Evolutionary conservation across 345 rosid genomes (phyloP), one percentile per base, ranked within the genome.

Genomic region (Camelina laxa): DNA sequence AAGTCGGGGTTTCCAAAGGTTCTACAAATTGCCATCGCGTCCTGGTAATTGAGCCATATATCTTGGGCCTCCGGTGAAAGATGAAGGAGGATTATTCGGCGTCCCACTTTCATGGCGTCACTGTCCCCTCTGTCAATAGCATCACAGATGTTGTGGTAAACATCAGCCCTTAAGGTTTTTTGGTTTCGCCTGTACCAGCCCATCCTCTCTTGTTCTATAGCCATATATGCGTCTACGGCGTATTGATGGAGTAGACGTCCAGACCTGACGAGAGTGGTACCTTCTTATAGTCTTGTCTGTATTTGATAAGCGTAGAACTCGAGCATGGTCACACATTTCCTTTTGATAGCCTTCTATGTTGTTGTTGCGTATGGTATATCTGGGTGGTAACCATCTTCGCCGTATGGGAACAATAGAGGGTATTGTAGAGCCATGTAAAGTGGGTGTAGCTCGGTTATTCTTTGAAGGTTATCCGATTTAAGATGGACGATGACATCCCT

Each of bases 1-100:
- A 70, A 7, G 13, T 70, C 20, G 1, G 65, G 55, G 6, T 70
- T 56, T 0, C 65, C 63, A 24, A 6, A 31, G 19, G 0, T 24
- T 7, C 74, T 8, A 22, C 65, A 57, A 0, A 70, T 39, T 0
- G 57, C 57, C 64, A 70, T 70, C 7, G 65, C 66, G 17, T 70
- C 65, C 10, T 58, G 66, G 19, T 70, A 70, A 16, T 33, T 70
- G 10, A 0, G 30, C 7, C 58, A 31, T 31, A 8, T 70, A 45
- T 58, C 74, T n/a, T 24, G 74, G 74, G 1, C 64, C 42, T 12
- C 66, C 31, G 1, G 66, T 70, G 33, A 39, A 57, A 14, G 66
- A 58, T 0, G 74, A 56, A 7, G 57, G 5, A 70, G 11, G 1
- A 58, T 24, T 8, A 44, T 24, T 30, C 4, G 45, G 17, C 17